Base-by-base conservation (phyloP, 192 early-diverging fungal species). In the Mortierella claussenii region DNA sequence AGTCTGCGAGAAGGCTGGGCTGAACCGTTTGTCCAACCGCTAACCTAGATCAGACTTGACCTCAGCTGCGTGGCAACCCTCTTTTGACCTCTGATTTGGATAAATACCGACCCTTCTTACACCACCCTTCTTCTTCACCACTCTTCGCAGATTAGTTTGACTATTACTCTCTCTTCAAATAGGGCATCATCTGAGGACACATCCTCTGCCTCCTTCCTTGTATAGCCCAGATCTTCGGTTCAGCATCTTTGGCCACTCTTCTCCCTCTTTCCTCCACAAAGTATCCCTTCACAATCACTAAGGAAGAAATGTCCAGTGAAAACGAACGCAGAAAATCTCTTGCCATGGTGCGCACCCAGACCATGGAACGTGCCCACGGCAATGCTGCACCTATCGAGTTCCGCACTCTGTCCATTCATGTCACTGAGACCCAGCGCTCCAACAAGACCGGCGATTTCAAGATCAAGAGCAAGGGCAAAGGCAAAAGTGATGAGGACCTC, bases 321-420 rank as follows among this genome's bases (percentile, higher is more conserved):
- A 76, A 76, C 56, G 73, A 76, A 34, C 36, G 48, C 40, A 30
- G 59, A 60, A 66, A 76, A 61, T 76, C 73, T 26, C 64, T 67
- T 17, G 73, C 64, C 7, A 28, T 76, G 24, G 58, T 60, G 24
- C 64, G 73, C 17, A 76, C 64, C 52, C 73, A 67, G 40, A 76
- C 73, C 42, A 46, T 76, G 56, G 73, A 76, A 59, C 73, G 73
- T 31, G 65, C 58, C 43, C 73, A 67, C 2, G 73, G 73, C 27
- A 52, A 79, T 40, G 67, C 65, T 52, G 49, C 56, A 2, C 79
- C 80, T 23, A 82, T 85, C 60, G 83, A 79, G 23, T 85, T 79
- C 54, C 65, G 83, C 9, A 85, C 83, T 10, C 60, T 85, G 10
- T 82, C 80, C 17, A 75, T 85, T 12, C 76, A 78, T 21, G 75